Base-by-base conservation (phyloP, 768 basidiomycete species). In the Kwoniella shandongensis region DNA sequence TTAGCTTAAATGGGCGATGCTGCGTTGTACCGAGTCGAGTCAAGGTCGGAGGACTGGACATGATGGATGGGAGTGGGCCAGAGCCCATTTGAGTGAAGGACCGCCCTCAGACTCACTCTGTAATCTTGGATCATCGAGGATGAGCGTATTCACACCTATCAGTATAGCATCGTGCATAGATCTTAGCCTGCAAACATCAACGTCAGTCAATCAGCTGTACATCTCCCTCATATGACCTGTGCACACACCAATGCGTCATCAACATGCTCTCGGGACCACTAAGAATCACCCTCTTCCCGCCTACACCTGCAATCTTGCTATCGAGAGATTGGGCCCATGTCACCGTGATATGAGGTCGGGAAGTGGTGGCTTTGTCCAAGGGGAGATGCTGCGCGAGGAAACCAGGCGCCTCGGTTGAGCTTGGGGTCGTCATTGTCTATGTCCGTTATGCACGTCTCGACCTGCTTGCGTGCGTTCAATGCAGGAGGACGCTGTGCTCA, bases 111-210 rank as follows among this genome's bases (percentile, higher is more conserved):
- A 73, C 84, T 63, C 65, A 89, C 93, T 85, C 66, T 93, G 94
- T n/a, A 99, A 80, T 69, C 96, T 88, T 3, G 94, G 94, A 73
- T 99, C 82, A 69, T 99, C 94, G 59, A 91, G 89, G 42, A 91
- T 77, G 20, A 89, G 85, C 0, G 94, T 98, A 7, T 88, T 89
- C 35, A 92, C 83, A 2, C 94, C 94, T 41, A 99, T 81, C 13
- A 99, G 78, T 58, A 99, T 97, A 8, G 83, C 91, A 67, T 96
- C 90, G 77, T 98, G 94, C 82, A 90, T 83, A 0, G 89, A 81
- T 61, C 94, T 81, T 84, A 98, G 85, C 86, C 92, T 94, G 62
- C 13, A 36, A 25, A 35, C n/a, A 13, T 5, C 32, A 13, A 6
- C n/a, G 30, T 17, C 7, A n/a, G 44, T 4, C n/a, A 3, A 18